Evolutionary conservation across 192 early-diverging fungal species (phyloP), one percentile per base, ranked within the genome.

Genomic region (Lobosporangium transversale): DNA sequence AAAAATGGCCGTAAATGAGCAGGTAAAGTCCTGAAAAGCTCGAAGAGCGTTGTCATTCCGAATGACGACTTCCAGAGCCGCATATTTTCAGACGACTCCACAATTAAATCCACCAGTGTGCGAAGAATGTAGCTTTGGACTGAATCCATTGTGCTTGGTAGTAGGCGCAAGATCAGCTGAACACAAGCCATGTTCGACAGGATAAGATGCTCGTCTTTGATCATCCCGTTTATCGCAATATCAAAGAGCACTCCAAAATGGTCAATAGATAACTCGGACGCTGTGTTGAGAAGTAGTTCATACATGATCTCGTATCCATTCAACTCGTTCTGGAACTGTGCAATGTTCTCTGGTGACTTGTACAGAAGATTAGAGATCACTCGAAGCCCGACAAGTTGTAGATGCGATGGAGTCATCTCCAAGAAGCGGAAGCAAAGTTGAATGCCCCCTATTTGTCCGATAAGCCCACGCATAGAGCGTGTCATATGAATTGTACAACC

Each of bases 291-390:
- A 31, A 80, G 30, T 20, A 68, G 44, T 15, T 75, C 60, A 26
- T 74, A 62, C 54, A 75, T 69, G 3, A 65, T 45, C 51, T 68
- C 70, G 57, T 73, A 80, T 30, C 79, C 79, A 53, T 80, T 53
- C 18, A 69, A 33, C 9, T 80, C 66, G 23, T 67, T 80, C 47
- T 67, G 73, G 32, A 80, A 80, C 47, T 80, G 55, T 7, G 65
- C 50, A 53, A 80, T 60, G 43, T 80, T 80, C 43, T 75, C 66
- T 3, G 79, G 70, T 3, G 70, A 75, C 51, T 80, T 80, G 58
- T 80, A 80, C 31, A 80, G 62, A 24, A 80, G 36, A 51, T 80
- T 80, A 27, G 79, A 80, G 12, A 80, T 75, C 4, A 74, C 71
- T 5, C 79, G 70, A 15, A 80, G 70, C 2, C 79, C 79, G 18